phyloP scores from a whole-genome alignment of 2,329 filamentous ascomycete species.

The Penicillium italicum region DNA sequence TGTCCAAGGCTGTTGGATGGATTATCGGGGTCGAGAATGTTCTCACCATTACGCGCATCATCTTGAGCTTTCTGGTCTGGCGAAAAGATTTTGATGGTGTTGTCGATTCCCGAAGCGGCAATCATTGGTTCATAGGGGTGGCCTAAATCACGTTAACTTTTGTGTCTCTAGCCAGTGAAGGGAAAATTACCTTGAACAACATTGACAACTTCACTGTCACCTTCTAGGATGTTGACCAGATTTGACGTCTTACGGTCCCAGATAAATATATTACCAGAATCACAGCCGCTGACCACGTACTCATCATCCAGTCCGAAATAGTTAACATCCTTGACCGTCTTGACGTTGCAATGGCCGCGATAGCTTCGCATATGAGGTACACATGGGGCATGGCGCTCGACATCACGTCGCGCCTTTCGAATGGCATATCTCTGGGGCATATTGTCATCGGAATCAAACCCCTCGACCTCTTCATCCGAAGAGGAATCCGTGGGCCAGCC shows the following conservation, averaged over 20 bases:
- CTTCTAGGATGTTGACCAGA: conserved; percentile 62
- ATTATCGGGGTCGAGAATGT: conserved; percentile 52
- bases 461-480: conserved; percentile 20
- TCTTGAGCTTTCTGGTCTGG: conserved; percentile 56
- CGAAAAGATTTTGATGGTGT: conserved; percentile 66
- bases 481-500: conserved; percentile 1
- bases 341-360: conserved; percentile 62
- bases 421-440: conserved; percentile 50
- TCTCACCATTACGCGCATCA: conserved; percentile 55
- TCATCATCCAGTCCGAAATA: conserved; percentile 65
- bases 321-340: conserved; percentile 67
- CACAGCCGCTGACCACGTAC: conserved; percentile 65
- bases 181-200: conserved; percentile 57
- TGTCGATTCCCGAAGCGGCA: conserved; percentile 64
- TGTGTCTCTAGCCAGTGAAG: background rate
- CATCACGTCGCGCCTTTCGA: conserved; percentile 47
- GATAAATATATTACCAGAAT: conserved; percentile 65
- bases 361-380: conserved; percentile 56
- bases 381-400: conserved; percentile 55
- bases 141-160: conserved; percentile 37
- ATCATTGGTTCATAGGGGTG: conserved; percentile 66
- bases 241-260: conserved; percentile 62
- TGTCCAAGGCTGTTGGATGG: conserved; percentile 34
- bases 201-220: conserved; percentile 67
- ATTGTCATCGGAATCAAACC: conserved; percentile 27